Evolutionary conservation across 192 early-diverging fungal genomes (phyloP).

Genomic region (Lunasporangiospora selenospora): DNA sequence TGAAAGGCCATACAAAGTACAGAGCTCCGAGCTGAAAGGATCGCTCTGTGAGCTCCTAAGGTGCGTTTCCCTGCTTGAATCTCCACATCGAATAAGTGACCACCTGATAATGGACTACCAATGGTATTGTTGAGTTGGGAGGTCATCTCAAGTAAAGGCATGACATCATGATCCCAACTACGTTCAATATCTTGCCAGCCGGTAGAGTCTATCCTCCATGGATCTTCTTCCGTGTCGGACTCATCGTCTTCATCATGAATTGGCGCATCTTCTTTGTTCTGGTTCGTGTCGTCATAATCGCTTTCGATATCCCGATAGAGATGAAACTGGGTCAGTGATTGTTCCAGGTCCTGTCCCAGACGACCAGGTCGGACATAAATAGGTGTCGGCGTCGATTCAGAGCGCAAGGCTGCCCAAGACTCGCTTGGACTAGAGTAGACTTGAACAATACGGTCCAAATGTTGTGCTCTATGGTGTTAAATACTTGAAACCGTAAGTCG

Average conservation of each 20-base stretch:
- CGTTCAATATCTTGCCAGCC: constrained; percentile 38
- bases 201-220: constrained; percentile 22
- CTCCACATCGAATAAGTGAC: constrained; percentile 52
- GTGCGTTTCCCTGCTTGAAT: constrained; percentile 47
- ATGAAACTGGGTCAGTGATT: constrained; percentile 44
- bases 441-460: constrained; percentile 63
- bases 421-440: constrained; percentile 68
- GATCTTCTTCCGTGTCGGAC: constrained; percentile 1
- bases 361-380: constrained; percentile 17
- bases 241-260: constrained; percentile 34
- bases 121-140: not conserved
- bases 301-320: constrained; percentile 38
- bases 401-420: constrained; percentile 67
- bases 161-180: constrained; percentile 42
- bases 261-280: not conserved
- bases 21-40: constrained; percentile 53
- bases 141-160: constrained; percentile 17
- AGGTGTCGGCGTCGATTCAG: constrained; percentile 51
- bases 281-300: constrained; percentile 3
- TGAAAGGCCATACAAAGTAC: constrained; percentile 38
- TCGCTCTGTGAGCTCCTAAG: constrained; percentile 54
- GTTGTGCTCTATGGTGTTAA: constrained; percentile 42
- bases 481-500: not conserved
- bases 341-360: constrained; percentile 47
- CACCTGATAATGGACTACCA: constrained; percentile 22